phyloP scores from a whole-genome alignment of 1,284 basidiomycete genomes.

The Sanguinoderma infundibulare region DNA sequence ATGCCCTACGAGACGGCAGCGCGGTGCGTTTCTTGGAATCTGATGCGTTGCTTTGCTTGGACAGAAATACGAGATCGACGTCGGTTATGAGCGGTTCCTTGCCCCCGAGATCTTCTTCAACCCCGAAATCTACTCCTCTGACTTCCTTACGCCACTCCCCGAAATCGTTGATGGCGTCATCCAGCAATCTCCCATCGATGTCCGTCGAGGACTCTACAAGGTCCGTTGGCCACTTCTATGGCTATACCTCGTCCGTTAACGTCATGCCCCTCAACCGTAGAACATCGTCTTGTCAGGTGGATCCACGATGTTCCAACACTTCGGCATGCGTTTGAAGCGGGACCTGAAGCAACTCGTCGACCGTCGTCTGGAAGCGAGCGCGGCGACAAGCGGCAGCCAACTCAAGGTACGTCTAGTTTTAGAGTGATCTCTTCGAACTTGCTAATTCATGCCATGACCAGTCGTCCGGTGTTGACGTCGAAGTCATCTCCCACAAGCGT shows the following conservation, averaged over 20 bases:
- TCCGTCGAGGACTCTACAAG: slow-evolving; percentile 94
- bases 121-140: slow-evolving; percentile 97
- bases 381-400: slow-evolving; percentile 74
- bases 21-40: background rate
- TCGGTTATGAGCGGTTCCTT: slow-evolving; percentile 99
- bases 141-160: slow-evolving; percentile 97
- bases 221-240: slow-evolving; percentile 45
- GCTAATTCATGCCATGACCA: slow-evolving; percentile 36
- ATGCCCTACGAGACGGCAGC: slow-evolving; percentile 24
- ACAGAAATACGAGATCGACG: slow-evolving; percentile 89
- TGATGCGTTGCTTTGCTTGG: background rate
- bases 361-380: slow-evolving; percentile 83
- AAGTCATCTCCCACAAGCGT: slow-evolving; percentile 98
- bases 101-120: slow-evolving; percentile 99
- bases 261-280: slow-evolving; percentile 39
- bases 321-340: slow-evolving; percentile 93
- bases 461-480: slow-evolving; percentile 95
- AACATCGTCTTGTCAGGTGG: slow-evolving; percentile 95
- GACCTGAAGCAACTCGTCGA: slow-evolving; percentile 96
- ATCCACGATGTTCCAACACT: slow-evolving; percentile 99
- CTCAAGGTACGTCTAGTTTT: slow-evolving; percentile 61
- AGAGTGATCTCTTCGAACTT: background rate
- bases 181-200: slow-evolving; percentile 95
- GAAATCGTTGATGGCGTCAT: slow-evolving; percentile 98
- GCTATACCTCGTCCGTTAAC: background rate